phyloP scores from a whole-genome alignment of 768 basidiomycete genomes.

The Imleria badia region DNA sequence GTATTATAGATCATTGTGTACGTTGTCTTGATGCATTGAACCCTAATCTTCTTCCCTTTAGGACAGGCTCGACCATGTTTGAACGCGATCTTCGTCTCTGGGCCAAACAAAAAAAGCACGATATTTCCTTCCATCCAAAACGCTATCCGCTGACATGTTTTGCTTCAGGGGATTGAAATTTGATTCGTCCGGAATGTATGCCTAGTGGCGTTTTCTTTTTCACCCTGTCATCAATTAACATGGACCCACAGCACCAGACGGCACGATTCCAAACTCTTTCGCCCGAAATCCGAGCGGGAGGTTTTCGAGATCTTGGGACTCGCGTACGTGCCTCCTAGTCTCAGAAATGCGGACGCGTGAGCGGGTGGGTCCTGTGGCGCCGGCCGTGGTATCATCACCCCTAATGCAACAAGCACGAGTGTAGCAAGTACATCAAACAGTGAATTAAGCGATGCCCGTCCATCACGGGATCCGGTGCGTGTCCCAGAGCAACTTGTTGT shows the following conservation, averaged over 20 bases:
- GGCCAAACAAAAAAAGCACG: slow-evolving; percentile 62
- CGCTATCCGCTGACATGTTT: not conserved
- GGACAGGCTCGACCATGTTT: slow-evolving; percentile 91
- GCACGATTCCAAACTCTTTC: slow-evolving; percentile 59
- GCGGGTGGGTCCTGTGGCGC: slow-evolving; percentile 12
- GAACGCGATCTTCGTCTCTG: slow-evolving; percentile 78
- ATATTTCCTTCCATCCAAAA: not conserved
- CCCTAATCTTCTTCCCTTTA: slow-evolving; percentile 22
- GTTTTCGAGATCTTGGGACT: slow-evolving; percentile 72
- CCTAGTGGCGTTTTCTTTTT: not conserved
- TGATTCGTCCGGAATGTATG: slow-evolving; percentile 79
- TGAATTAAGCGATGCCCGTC: not conserved
- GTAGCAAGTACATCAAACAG: not conserved
- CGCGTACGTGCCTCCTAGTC: slow-evolving; percentile 65
- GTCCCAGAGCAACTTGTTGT: not conserved
- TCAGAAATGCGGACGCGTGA: slow-evolving; percentile 70
- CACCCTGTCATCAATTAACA: not conserved
- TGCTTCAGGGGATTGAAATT: slow-evolving; percentile 70
- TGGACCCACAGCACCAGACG: slow-evolving; percentile 43
- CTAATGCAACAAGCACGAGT: not conserved
- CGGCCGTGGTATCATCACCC: not conserved
- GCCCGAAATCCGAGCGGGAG: slow-evolving; percentile 65
- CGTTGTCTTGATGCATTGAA: not conserved
- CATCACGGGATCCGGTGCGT: not conserved
- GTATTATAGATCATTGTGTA: slow-evolving; percentile 2